phyloP scores from a whole-genome alignment of 352 stramenopile genomes.

The Blastocystis sp. region DNA sequence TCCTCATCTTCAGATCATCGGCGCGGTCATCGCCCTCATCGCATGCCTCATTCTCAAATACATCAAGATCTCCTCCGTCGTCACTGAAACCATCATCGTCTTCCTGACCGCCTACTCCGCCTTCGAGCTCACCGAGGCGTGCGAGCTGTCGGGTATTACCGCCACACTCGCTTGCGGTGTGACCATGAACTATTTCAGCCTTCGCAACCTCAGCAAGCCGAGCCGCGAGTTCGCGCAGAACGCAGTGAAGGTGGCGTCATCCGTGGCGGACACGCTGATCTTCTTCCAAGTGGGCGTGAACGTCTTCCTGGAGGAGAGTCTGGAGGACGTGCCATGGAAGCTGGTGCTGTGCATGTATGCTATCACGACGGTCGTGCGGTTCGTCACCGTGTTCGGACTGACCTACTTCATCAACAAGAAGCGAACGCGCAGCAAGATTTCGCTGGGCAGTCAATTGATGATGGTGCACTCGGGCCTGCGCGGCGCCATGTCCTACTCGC shows the following conservation, averaged over 20 bases:
- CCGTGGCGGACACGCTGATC: slow-evolving; percentile 71
- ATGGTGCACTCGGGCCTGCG: slow-evolving; percentile 71
- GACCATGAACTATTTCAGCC: slow-evolving; percentile 72
- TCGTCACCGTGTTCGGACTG: slow-evolving; percentile 41
- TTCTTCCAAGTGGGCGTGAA: slow-evolving; percentile 72
- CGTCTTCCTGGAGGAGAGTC: slow-evolving; percentile 20
- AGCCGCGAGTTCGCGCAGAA: slow-evolving; percentile 68
- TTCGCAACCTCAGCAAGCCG: slow-evolving; percentile 70
- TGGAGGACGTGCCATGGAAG: slow-evolving; percentile 55
- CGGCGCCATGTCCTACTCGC: slow-evolving; percentile 71
- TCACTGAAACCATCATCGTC: slow-evolving; percentile 71
- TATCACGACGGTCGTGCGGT: slow-evolving; percentile 56
- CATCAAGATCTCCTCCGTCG: slow-evolving; percentile 59
- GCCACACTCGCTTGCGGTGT: slow-evolving; percentile 71
- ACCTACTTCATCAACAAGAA: slow-evolving; percentile 68
- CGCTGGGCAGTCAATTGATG: slow-evolving; percentile 33
- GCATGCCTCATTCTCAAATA: slow-evolving; percentile 83
- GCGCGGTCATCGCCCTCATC: slow-evolving; percentile 80
- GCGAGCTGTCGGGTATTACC: slow-evolving; percentile 71
- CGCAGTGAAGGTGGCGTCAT: slow-evolving; percentile 70
- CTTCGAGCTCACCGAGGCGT: slow-evolving; percentile 70
- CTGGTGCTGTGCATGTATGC: slow-evolving; percentile 21
- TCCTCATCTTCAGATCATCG: slow-evolving; percentile 71
- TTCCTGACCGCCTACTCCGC: slow-evolving; percentile 71
- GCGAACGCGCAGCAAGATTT: slow-evolving; percentile 44